Evolutionary conservation across 768 basidiomycete genomes (phyloP), one percentile per base, ranked within the genome.

Genomic region (Pulveroboletus sp.): DNA sequence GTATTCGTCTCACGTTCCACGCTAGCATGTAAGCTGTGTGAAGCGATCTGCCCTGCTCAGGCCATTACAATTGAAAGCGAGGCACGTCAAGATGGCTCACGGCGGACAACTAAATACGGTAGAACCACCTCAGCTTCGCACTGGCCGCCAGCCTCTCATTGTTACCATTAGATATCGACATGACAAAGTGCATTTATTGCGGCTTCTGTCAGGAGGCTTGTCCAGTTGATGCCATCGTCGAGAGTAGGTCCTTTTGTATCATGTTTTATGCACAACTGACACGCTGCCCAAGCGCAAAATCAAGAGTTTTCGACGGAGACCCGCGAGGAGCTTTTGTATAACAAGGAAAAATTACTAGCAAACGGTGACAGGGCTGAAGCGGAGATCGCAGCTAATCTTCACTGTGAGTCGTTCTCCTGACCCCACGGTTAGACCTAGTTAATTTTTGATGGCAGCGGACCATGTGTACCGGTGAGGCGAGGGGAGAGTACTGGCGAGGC

Each of bases 181-280:
- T 99, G 96, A 99, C 96, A 52, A 98, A 94, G 78, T 98, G 96
- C 73, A 99, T 99, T 64, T 99, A 99, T 76, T 99, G 96, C 71
- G 96, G 96, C 47, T 98, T 97, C 78, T 98, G 96, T 70, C 95
- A 98, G 71, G 96, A 98, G 73, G 96, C 96, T 28, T 99, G 96
- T 69, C 96, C 96, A 2, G 96, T 98, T 50, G 96, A 98, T 71
- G 96, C 96, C 52, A 98, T 99, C 61, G 96, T 99, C 47, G 96
- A 98, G 76, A 95, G 94, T 95, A 66, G 57, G 91, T 74, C 37
- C 44, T 24, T 24, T 40, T 45, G 47, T 59, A 42, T 54, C 39
- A 31, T 49, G n/a, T 39, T 46, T 47, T 26, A 48, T 52, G 24
- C 32, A 30, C 39, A 7, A 36, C 39, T 38, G 43, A 57, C 41